Evolutionary conservation across 768 basidiomycete genomes (phyloP).

Genomic region (Trametes cinnabarina): DNA sequence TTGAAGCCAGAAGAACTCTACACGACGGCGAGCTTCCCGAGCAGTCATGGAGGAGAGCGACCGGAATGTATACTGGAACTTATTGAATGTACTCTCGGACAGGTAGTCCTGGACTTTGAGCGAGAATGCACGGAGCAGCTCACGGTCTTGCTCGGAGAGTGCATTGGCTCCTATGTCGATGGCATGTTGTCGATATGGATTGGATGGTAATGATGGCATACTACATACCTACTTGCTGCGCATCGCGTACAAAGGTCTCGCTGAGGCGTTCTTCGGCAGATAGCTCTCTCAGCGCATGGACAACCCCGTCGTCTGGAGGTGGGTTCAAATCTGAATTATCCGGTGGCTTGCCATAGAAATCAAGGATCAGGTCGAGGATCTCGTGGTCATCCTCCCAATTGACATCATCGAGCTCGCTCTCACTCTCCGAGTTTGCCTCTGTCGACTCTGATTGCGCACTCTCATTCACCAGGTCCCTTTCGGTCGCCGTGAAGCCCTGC

Average conservation of each 20-base stretch:
- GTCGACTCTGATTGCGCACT: too few relatives aligned
- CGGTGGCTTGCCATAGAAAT: neutral
- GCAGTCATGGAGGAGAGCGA: neutral
- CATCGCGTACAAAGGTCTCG: neutral
- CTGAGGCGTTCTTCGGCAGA: neutral
- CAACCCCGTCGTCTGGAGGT: neutral
- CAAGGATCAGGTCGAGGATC: neutral
- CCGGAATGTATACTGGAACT: neutral
- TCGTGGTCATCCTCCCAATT: neutral
- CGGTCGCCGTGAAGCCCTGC: neutral
- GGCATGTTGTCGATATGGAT: neutral
- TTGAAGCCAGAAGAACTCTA: conserved; percentile 16
- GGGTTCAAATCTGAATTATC: neutral
- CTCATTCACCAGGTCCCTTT: neutral
- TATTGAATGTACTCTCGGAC: neutral
- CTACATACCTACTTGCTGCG: neutral
- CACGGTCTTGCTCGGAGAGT: neutral
- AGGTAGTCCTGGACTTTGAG: neutral
- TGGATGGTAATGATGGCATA: neutral
- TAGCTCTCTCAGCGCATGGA: neutral
- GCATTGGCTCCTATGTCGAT: neutral
- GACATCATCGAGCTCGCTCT: neutral
- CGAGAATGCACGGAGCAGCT: neutral
- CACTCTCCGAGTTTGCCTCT: neutral
- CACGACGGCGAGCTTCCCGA: neutral